Base-by-base conservation (phyloP, 139 green algal genomes). In the Coccomyxa sp. region DNA sequence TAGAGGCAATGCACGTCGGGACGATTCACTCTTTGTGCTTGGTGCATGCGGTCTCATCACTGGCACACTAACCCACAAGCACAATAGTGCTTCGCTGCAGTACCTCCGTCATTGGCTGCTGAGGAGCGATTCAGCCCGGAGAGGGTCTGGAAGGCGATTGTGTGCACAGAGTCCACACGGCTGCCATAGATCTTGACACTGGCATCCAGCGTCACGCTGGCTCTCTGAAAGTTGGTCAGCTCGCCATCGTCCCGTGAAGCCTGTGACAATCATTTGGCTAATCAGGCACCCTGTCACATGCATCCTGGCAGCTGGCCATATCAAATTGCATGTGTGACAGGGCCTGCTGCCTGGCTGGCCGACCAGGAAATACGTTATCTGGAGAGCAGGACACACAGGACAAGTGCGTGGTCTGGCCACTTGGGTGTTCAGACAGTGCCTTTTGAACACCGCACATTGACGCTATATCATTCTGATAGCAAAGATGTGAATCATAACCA, bases 131-230 rank as follows among this genome's bases (percentile, higher is more conserved):
- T 83, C 33, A 97, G 77, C 27, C 89, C 89, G 7, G 86, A 80
- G 38, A 97, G 83, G 31, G 91, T 89, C 76, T 91, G 90, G 81
- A 90, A 97, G 10, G 91, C 90, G 34, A 94, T 89, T 18, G 86
- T 92, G 84, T 96, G 93, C 27, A 95, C 88, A 7, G 84, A 89
- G 79, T 98, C 94, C 33, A 98, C 94, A 36, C 94, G 86, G 78
- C 87, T 89, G 10, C 91, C 90, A 79, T 98, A 98, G 79, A 98
- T 98, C 44, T 93, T 92, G 34, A 98, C 91, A n/a, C 94, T 91
- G 2, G 94, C 94, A 68, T 97, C 94, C 39, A 98, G 85, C 7
- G 93, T 96, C 37, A 92, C 90, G 41, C 82, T 91, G 33, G 93
- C 92, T 35, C 93, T 91, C 79, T 98, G 93, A 58, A 98, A 98